Percentiles rank a stretch among this genome's conserved stretches.
Conservation (phyloP, 352 stramenopile species). For the Aphanomyces stellatus region DNA sequence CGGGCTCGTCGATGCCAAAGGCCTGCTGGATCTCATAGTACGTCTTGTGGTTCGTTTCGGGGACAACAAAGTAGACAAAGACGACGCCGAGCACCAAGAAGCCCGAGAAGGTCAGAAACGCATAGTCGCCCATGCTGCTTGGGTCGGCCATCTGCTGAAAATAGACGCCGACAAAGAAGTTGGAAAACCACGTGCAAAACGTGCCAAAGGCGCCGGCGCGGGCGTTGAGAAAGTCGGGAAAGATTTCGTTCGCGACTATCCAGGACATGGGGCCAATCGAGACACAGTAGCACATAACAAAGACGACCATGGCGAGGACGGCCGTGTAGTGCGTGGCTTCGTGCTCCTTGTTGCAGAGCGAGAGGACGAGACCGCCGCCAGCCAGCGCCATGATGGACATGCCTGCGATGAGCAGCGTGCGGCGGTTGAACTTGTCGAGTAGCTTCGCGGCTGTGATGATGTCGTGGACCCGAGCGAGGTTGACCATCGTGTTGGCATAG, state of each 20-base stretch:
- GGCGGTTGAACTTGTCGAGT: slow-evolving; percentile 29
- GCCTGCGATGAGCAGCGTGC: slow-evolving; percentile 22
- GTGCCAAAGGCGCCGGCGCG: slow-evolving; percentile 3
- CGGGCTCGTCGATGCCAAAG: slow-evolving; percentile 24
- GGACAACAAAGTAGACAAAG: slow-evolving; percentile 27
- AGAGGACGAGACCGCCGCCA: slow-evolving; percentile 24
- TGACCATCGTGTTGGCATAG: slow-evolving; percentile 45
- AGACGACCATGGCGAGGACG: slow-evolving; percentile 8
- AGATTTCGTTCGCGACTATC: slow-evolving; percentile 9
- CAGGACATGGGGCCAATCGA: slow-evolving; percentile 26
- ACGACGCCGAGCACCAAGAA: slow-evolving; percentile 30
- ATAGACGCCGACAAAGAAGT: slow-evolving; percentile 35
- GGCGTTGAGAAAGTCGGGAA: slow-evolving; percentile 17
- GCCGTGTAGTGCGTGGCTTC: background rate
- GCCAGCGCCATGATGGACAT: slow-evolving; percentile 6
- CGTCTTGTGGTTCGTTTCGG: slow-evolving; percentile 39
- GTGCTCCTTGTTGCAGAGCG: slow-evolving; percentile 20
- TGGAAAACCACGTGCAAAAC: slow-evolving; percentile 27
- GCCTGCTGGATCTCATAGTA: slow-evolving; percentile 43
- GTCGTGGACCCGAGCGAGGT: slow-evolving; percentile 46
- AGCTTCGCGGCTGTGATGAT: slow-evolving; percentile 36
- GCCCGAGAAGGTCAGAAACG: slow-evolving; percentile 31
- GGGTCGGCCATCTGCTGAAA: slow-evolving; percentile 33
- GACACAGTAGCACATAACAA: slow-evolving; percentile 19
- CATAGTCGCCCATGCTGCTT: slow-evolving; percentile 22